phyloP scores from a whole-genome alignment of 345 rosid species.

The Citrus sp. region DNA sequence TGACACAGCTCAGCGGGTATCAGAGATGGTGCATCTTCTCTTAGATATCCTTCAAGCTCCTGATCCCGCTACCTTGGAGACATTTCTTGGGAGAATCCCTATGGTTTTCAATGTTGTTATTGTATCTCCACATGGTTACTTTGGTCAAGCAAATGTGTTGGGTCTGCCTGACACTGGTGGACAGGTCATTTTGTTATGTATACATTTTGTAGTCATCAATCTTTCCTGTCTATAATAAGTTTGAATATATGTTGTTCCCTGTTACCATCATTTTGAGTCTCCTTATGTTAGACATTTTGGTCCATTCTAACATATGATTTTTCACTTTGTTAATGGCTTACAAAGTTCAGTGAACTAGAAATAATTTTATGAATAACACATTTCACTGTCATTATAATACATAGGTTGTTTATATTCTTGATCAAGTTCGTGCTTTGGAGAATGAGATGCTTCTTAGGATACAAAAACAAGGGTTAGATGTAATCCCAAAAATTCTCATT shows the following conservation, averaged over 20 bases:
- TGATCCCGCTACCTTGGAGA: conserved; percentile 58
- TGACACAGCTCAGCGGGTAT: conserved; percentile 40
- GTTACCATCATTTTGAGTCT: not conserved
- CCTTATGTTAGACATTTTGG: not conserved
- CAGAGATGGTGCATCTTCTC: conserved; percentile 57
- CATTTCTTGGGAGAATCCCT: conserved; percentile 61
- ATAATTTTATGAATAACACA: not conserved
- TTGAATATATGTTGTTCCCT: not conserved
- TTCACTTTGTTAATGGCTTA: not conserved
- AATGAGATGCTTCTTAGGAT: conserved; percentile 58
- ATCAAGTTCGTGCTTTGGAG: conserved; percentile 68
- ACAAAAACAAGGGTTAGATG: conserved; percentile 48
- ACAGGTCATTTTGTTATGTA: conserved; percentile 30
- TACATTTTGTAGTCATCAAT: not conserved
- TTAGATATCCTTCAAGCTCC: conserved; percentile 63
- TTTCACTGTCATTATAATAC: not conserved
- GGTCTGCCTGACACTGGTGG: conserved; percentile 70
- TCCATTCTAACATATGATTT: not conserved
- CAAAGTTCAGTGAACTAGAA: not conserved
- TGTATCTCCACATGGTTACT: conserved; percentile 60
- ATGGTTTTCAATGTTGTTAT: conserved; percentile 66
- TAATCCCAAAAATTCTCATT: conserved; percentile 42
- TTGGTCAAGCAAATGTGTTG: conserved; percentile 64
- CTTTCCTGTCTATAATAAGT: not conserved
- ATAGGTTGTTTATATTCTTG: conserved; percentile 58